Evolutionary conservation across 2,329 filamentous ascomycete species (phyloP), one percentile per base, ranked within the genome.

Genomic region (Dissoconium aciculare): DNA sequence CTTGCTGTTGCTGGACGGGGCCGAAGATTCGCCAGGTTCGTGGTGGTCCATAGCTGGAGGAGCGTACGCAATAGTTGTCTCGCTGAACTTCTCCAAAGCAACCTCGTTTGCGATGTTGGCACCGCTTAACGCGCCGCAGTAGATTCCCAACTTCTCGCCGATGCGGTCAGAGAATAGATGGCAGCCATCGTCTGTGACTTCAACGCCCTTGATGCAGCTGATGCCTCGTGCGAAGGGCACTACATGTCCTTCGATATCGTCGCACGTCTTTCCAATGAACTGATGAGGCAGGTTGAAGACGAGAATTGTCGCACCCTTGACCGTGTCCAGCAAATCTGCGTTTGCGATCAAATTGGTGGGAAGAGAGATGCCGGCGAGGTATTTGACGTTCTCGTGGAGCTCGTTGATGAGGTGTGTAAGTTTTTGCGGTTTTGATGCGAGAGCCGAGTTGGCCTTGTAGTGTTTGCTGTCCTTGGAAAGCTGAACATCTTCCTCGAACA

Each of bases 51-150:
- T 73, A 11, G 72, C 69, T 1, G 89, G 89, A 14, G 89, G 87
- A 50, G 93, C 84, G 57, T 98, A 98, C 27, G 85, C 89, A 37
- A 98, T 77, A 13, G 87, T 98, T 3, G 89, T 95, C 62, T 95
- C 89, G 38, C 80, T 93, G 70, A 83, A 95, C 57, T 94, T 93
- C 64, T 94, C 89, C 44, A 74, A 71, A 1, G 89, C 89, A 47
- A 98, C 89, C 57, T 98, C 91, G 43, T 70, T 80, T 29, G 91
- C 89, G 49, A 98, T 89, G 63, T 98, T 98, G 47, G 89, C 89
- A 33, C 89, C 89, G 26, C 83, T 92, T 23, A 98, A 69, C 6
- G 89, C 87, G 49, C 89, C 89, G 49, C 85, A 93, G 65, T 98
- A 98, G 54, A 98, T 98, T 39, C 80, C 82, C 12, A 98, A 67